phyloP scores from a whole-genome alignment of 2,329 filamentous ascomycete species.

The Chaetomium globosum region DNA sequence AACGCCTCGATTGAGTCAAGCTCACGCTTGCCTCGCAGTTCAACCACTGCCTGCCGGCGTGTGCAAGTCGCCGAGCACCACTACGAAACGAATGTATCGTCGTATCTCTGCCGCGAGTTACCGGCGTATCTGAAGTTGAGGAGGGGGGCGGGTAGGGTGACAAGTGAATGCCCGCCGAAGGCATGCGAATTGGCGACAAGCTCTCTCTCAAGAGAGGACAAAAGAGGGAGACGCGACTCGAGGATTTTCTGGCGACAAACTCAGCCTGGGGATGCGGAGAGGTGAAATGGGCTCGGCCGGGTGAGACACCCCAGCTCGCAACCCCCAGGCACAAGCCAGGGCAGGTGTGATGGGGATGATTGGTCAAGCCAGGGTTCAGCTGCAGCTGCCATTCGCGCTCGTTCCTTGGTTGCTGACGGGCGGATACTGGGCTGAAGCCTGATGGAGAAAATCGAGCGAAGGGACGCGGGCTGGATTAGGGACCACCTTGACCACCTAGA shows the following conservation, averaged over 20 bases:
- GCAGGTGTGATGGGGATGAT: conserved; percentile 16
- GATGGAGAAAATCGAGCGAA: conserved; percentile 1
- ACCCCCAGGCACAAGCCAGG: conserved; percentile 1
- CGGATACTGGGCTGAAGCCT: conserved; percentile 19
- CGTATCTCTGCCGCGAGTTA: background rate
- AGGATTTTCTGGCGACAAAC: background rate
- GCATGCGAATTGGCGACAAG: conserved; percentile 2
- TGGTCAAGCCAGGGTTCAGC: conserved; percentile 21
- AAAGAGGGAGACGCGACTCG: conserved; percentile 7
- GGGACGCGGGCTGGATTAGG: background rate
- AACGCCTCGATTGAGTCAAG: background rate
- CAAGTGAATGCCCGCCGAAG: background rate
- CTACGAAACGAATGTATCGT: background rate
- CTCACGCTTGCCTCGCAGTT: conserved; percentile 7
- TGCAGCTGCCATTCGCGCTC: conserved; percentile 17
- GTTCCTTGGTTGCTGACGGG: conserved; percentile 8
- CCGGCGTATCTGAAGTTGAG: background rate
- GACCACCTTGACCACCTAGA: background rate
- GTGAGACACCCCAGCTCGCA: conserved; percentile 12
- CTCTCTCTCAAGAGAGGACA: background rate
- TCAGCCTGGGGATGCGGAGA: conserved; percentile 6
- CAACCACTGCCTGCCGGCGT: background rate
- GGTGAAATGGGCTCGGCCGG: conserved; percentile 13
- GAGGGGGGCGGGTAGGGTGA: too few relatives aligned
- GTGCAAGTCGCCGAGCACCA: conserved; percentile 2